Base-by-base conservation (phyloP, 495 filamentous ascomycete genomes). In the Aspergillus funiculosus region DNA sequence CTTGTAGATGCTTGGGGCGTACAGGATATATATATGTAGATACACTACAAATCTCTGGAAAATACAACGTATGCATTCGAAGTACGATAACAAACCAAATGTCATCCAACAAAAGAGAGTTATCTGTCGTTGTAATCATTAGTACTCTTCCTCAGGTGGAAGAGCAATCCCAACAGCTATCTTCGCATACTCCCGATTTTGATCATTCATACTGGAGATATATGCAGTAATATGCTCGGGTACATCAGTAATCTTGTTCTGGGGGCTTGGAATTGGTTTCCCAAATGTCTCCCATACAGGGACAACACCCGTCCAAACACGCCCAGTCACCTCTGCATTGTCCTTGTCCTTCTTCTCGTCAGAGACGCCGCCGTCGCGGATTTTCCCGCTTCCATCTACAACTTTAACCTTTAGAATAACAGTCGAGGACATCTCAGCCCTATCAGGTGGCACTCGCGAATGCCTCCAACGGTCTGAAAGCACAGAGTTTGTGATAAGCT, bases 251-350 rank as follows among this genome's bases (percentile, higher is more conserved):
- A 88, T 67, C 28, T 67, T 63, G 48, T 88, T 85, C 46, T 80
- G 72, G 28, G 69, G 63, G n/a, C 72, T 74, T 0, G 80, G 62
- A n/a, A 92, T 53, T 0, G 90, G 88, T 39, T 80, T 72, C 0
- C 85, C 88, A 41, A 86, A 64, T 0, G 63, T 71, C 32, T 75
- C 73, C 63, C 77, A 83, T 21, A 86, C 71, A 2, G 89, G 89
- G 14, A 95, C 73, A n/a, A 94, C 87, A 0, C 89, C 89, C 0
- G 83, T 85, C 89, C 88, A 94, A 6, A 85, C 79, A 25, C 69
- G 68, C 6, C 62, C 65, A 9, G 71, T 69, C 18, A 94, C 40
- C 13, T 77, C 78, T n/a, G 71, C 71, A 37, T 83, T 72, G 24
- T 75, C 73, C 39, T 70, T 57, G 60, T 95, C 91, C 37, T 74